Percentiles rank a stretch among this genome's conserved stretches.
Evolutionary conservation across 2,329 filamentous ascomycete species (phyloP).

Genomic region (Beauveria pseudobassiana): DNA sequence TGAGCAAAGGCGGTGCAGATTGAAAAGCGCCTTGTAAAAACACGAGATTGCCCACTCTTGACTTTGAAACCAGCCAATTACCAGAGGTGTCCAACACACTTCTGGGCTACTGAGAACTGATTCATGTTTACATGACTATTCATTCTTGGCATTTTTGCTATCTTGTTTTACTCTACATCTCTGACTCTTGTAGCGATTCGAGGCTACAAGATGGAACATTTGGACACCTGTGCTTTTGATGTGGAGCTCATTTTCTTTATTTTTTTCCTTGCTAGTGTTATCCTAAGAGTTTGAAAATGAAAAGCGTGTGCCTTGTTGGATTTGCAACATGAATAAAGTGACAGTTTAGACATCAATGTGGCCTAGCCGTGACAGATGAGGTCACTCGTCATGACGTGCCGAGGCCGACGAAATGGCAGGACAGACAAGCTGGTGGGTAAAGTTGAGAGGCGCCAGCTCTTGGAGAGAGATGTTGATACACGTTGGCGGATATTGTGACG

Average conservation of each 20-base stretch:
- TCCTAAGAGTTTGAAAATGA: background rate
- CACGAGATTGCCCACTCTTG: background rate
- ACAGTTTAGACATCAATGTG: background rate
- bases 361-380: background rate
- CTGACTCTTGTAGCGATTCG: background rate
- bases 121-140: slow-evolving; percentile 3
- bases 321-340: background rate
- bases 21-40: background rate
- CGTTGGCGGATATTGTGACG: background rate
- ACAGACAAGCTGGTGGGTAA: background rate
- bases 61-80: background rate
- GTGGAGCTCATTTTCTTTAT: slow-evolving; percentile 13
- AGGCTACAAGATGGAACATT: slow-evolving; percentile 13
- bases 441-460: background rate
- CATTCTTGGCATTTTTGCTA: background rate
- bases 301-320: background rate
- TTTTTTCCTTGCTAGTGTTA: slow-evolving; percentile 13
- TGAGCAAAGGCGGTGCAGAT: background rate
- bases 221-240: slow-evolving; percentile 20
- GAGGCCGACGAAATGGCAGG: background rate
- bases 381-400: background rate
- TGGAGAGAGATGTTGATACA: slow-evolving; percentile 2
- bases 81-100: background rate
- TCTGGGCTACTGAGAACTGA: background rate
- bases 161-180: background rate